phyloP scores from a whole-genome alignment of 495 filamentous ascomycete genomes.

The Aspergillus ostianus region DNA sequence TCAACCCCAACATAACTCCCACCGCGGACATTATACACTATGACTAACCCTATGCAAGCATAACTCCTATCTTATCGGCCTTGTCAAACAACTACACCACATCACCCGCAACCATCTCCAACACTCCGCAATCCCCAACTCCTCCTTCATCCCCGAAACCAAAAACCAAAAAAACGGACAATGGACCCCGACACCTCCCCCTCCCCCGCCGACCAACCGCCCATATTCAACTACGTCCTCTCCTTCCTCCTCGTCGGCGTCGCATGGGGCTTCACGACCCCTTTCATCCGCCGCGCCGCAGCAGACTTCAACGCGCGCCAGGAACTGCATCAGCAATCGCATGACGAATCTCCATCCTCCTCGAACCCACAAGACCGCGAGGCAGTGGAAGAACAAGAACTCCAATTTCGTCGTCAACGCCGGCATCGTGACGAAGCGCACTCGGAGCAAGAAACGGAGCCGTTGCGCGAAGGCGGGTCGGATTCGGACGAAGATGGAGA shows the following conservation, averaged over 20 bases:
- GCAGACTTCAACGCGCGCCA: slow-evolving; percentile 56
- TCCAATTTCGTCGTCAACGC: slow-evolving; percentile 12
- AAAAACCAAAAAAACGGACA: slow-evolving; percentile 3
- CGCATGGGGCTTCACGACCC: slow-evolving; percentile 72
- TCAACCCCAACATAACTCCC: too few species aligned
- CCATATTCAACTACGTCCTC: slow-evolving; percentile 73
- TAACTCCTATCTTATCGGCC: not conserved
- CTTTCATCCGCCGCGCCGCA: slow-evolving; percentile 59
- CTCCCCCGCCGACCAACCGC: slow-evolving; percentile 42
- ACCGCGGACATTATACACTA: too few species aligned
- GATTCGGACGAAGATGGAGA: slow-evolving; percentile 11
- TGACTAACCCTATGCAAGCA: not conserved
- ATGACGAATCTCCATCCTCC: slow-evolving; percentile 12
- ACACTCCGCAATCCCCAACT: not conserved
- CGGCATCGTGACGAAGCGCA: slow-evolving; percentile 7
- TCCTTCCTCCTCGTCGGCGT: slow-evolving; percentile 89
- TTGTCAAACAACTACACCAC: not conserved
- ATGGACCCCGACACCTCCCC: slow-evolving; percentile 32
- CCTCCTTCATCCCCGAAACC: not conserved
- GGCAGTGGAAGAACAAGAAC: slow-evolving; percentile 19
- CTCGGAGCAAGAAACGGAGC: not conserved
- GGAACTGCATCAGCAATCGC: slow-evolving; percentile 23
- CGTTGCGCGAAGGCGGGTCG: not conserved
- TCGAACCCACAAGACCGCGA: not conserved
- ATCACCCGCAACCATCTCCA: too few species aligned